phyloP scores from a whole-genome alignment of 176 grass and related monocot genomes.

The Rhipidocladum racemiflorum region DNA sequence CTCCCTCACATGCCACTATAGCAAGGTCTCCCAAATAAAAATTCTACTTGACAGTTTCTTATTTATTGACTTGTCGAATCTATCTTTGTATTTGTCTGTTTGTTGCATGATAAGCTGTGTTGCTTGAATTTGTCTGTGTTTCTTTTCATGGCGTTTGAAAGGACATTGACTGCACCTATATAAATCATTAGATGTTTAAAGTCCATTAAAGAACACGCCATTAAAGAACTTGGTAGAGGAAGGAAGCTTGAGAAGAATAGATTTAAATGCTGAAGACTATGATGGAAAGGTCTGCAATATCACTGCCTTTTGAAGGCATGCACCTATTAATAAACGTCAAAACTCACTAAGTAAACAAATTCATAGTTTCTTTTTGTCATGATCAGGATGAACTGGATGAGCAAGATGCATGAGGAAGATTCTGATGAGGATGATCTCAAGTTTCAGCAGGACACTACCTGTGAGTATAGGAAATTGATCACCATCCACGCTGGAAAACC shows the following conservation, averaged over 20 bases:
- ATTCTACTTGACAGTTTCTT: background rate
- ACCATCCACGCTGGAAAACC: conserved; percentile 90
- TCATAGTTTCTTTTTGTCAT: conserved; percentile 8
- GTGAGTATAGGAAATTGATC: conserved; percentile 73
- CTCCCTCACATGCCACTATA: background rate
- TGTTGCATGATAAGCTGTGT: background rate
- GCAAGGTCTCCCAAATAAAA: background rate
- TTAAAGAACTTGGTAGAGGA: conserved; percentile 34
- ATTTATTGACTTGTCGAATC: background rate
- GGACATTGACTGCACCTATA: conserved; percentile 82
- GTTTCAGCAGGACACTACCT: conserved; percentile 46
- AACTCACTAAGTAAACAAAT: conserved; percentile 1
- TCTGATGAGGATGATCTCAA: conserved; percentile 55
- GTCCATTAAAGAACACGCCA: conserved; percentile 80
- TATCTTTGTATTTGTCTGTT: background rate
- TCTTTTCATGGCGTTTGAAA: conserved; percentile 35
- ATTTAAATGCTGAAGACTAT: conserved; percentile 64
- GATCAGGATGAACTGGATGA: conserved; percentile 54
- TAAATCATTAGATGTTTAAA: conserved; percentile 75
- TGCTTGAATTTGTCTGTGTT: conserved; percentile 7
- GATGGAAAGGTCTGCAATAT: conserved; percentile 59
- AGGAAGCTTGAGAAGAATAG: conserved; percentile 40
- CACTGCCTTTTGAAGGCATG: background rate
- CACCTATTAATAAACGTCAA: conserved; percentile 2
- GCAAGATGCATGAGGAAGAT: no score